Evolutionary conservation across 2,329 filamentous ascomycete genomes (phyloP).

Genomic region (Fusarium tuaranense): DNA sequence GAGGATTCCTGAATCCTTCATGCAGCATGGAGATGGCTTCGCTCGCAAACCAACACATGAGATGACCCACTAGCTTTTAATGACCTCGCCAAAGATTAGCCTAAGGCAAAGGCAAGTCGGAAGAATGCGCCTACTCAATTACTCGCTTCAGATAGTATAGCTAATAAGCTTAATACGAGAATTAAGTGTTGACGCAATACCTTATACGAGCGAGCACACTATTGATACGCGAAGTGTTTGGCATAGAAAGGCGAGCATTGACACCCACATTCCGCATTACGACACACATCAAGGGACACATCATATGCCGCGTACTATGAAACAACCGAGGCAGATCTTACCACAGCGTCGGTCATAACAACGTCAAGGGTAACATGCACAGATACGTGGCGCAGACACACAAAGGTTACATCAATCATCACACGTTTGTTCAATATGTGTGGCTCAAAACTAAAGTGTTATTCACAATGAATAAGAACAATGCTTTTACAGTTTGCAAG

Average conservation of each 20-base stretch:
- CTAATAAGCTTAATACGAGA: neutral
- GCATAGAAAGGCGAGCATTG: neutral
- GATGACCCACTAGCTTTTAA: neutral
- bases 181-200: neutral
- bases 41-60: neutral
- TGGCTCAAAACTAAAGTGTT: slow-evolving; percentile 12
- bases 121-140: neutral
- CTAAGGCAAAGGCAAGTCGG: neutral
- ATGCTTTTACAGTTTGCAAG: slow-evolving; percentile 21
- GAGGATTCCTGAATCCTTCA: neutral
- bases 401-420: neutral
- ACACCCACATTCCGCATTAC: neutral
- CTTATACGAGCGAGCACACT: neutral
- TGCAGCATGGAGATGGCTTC: neutral
- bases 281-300: neutral
- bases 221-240: neutral
- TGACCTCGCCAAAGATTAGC: neutral
- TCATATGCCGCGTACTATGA: neutral
- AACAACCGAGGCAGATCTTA: neutral
- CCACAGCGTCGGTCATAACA: neutral
- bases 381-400: neutral
- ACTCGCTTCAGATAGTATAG: neutral
- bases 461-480: slow-evolving; percentile 26
- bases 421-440: neutral
- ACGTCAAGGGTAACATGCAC: neutral